Base-by-base conservation (phyloP, 805 yeast genomes). In the Candida tibetensis region DNA sequence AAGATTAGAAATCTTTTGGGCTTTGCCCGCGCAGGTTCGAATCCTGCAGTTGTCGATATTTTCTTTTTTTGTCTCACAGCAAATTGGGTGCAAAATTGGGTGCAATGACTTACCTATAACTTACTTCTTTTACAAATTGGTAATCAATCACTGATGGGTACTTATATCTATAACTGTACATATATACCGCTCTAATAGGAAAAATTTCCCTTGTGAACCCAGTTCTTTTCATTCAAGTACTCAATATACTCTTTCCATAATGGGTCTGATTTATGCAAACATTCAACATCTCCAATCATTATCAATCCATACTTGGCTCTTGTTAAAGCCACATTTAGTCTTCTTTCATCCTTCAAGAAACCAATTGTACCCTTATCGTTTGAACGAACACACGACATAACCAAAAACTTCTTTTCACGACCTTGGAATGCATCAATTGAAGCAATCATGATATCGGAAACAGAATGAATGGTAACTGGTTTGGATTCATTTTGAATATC, bases 11-110 rank as follows among this genome's bases (percentile, higher is more conserved):
- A 57, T 55, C 61, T 55, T 55, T 57, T 55, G 61, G 60, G 61
- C 58, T 55, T 47, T 52, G 59, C 61, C 61, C 61, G 60, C 61
- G 60, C 61, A 57, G 61, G 61, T 76, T 77, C 83, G 80, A 77
- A 61, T 77, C 83, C 82, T 77, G 83, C 81, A 73, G 82, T 72
- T 77, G 81, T 76, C 82, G 81, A 48, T 57, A 60, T 61, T 58
- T 66, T 63, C 64, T 64, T 44, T 30, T 54, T 14, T 18, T 5
- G 9, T 13, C 8, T 26, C n/a, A n/a, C n/a, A n/a, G n/a, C n/a
- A n/a, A n/a, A n/a, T n/a, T 21, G 25, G 25, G 25, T 21, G 25
- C 25, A 21, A 21, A 21, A 21, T 21, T 7, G n/a, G n/a, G n/a
- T n/a, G n/a, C n/a, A n/a, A n/a, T n/a, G n/a, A n/a, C n/a, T n/a